Evolutionary conservation across 2,329 filamentous ascomycete genomes (phyloP), one percentile per base, ranked within the genome.

Genomic region (Aspergillus ibericus): DNA sequence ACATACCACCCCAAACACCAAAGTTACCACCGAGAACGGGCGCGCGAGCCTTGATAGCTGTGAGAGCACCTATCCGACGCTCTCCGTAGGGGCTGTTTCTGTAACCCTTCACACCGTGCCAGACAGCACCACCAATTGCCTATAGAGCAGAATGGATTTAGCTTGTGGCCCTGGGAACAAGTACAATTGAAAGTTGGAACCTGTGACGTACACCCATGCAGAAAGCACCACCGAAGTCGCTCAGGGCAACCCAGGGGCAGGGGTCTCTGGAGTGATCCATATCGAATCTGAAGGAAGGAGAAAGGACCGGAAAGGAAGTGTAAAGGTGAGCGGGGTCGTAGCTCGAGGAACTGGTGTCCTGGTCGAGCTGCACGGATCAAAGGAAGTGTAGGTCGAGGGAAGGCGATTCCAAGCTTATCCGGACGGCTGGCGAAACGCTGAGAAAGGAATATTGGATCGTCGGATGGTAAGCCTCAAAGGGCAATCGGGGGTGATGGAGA

Each of bases 261-360:
- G 95, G 95, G 79, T 98, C 95, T 81, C 95, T 86, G 64, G 91
- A 90, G 83, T 98, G 95, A 87, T 99, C 93, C 90, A 96, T 95
- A 20, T 36, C 53, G 58, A 59, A 59, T 63, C 40, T 56, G 59
- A 55, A 54, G n/a, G 18, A 46, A 13, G 32, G 53, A n/a, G 50
- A 36, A 40, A 54, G 42, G 46, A 32, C 18, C 25, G 38, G 34
- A 32, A 51, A 46, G 18, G n/a, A 48, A 42, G 27, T 36, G 35
- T 46, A 53, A 38, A n/a, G 47, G 20, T 40, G 38, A 51, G 50
- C 36, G 38, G 44, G 25, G 44, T 22, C 44, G 56, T 40, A 49
- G 16, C 32, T 58, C 46, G 38, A 50, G 54, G 50, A 57, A 55
- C 60, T 56, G 35, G 36, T 55, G 53, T 59, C 46, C 50, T 53